Evolutionary conservation across 2,329 filamentous ascomycete genomes (phyloP).

Genomic region (Aureobasidium namibiae): DNA sequence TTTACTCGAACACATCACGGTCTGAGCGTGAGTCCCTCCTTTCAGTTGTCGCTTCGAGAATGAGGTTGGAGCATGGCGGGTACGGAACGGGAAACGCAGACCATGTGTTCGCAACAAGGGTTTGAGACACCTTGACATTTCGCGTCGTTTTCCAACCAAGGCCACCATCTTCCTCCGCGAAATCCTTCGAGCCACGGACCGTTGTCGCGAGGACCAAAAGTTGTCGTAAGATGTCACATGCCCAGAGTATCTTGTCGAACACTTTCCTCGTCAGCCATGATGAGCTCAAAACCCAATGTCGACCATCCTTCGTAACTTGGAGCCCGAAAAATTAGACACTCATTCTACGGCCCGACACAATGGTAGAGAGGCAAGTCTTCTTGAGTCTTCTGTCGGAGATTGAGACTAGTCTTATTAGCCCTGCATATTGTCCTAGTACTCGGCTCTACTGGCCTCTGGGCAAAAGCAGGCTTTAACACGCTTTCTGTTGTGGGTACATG

Average conservation of each 20-base stretch:
- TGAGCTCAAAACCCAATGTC: neutral
- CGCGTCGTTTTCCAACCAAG: neutral
- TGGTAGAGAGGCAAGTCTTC: neutral
- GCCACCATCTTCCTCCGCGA: neutral
- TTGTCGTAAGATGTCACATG: too few species aligned
- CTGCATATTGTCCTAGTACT: neutral
- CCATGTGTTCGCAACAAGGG: neutral
- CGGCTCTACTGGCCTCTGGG: neutral
- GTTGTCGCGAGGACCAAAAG: neutral
- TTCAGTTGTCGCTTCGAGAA: neutral
- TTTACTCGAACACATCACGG: too few species aligned
- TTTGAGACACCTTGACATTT: neutral
- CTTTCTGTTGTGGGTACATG: conserved; percentile 7
- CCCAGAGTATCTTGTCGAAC: neutral
- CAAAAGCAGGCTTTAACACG: neutral
- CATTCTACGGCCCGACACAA: neutral
- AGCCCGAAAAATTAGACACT: neutral
- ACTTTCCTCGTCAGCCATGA: neutral
- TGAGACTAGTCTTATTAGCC: neutral
- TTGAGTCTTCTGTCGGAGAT: neutral
- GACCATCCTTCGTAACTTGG: neutral
- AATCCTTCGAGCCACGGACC: neutral
- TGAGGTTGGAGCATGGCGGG: neutral
- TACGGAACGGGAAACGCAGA: neutral
- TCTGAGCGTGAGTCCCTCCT: neutral